These are phyloP conservation scores for Aegilops sharonensis DNA, from an alignment of 176 grass and related monocot species.

Conservation along the genomic window DNA sequence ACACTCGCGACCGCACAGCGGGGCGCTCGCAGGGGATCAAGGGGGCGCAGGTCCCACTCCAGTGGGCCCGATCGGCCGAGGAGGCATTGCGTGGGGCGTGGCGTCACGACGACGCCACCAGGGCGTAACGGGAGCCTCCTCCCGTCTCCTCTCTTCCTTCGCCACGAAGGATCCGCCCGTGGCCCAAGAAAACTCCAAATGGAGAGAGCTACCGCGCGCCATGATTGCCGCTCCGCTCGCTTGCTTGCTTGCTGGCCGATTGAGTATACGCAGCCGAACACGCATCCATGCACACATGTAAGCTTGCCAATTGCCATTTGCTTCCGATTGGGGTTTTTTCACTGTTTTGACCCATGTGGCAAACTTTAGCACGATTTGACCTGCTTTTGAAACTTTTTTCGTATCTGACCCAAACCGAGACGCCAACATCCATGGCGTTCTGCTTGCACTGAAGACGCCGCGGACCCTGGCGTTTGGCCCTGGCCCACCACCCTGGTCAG, in stretches of 20 bases:
- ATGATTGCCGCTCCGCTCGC: background rate
- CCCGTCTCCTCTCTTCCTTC: background rate
- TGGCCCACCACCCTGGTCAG: no score
- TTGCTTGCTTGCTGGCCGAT: background rate
- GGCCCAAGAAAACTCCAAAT: background rate
- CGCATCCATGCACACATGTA: no score
- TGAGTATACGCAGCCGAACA: background rate
- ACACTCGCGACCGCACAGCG: background rate
- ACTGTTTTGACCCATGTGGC: no score
- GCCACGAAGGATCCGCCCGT: background rate
- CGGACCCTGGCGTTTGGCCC: no score
- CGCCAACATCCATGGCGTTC: no score
- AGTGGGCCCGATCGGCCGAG: background rate
- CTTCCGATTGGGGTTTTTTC: background rate
- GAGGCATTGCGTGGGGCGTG: conserved; percentile 38
- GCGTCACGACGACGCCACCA: conserved; percentile 58
- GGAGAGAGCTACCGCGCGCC: background rate
- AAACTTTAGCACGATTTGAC: no score
- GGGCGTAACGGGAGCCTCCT: conserved; percentile 21
- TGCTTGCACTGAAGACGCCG: no score
- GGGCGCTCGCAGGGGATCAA: conserved; percentile 29
- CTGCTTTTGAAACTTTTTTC: no score
- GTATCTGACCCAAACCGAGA: no score
- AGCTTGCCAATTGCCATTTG: background rate
- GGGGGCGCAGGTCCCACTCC: background rate